Conservation (phyloP, 805 yeast species). For the Candida corydali region DNA sequence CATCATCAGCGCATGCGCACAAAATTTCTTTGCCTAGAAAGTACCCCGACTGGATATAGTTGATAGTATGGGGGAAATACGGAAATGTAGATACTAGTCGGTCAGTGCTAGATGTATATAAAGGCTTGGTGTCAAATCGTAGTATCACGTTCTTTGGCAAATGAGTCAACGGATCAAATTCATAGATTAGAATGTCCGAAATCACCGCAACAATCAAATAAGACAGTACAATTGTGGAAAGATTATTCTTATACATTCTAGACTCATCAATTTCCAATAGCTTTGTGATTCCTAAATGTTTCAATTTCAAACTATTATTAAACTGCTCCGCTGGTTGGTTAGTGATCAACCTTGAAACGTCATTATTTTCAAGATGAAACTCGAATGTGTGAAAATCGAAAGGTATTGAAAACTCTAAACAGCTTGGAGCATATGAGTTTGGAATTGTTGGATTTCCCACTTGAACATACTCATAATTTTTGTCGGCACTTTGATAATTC, state of each 20-base stretch:
- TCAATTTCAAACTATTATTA: slow-evolving; percentile 26
- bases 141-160: slow-evolving; percentile 25
- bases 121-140: slow-evolving; percentile 41
- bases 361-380: slow-evolving; percentile 5
- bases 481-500: neutral
- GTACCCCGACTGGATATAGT: slow-evolving; percentile 42
- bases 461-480: slow-evolving; percentile 2
- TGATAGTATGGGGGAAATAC: slow-evolving; percentile 52
- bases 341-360: slow-evolving; percentile 15
- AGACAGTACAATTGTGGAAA: slow-evolving; percentile 20
- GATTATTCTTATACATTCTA: slow-evolving; percentile 40
- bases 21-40: slow-evolving; percentile 37
- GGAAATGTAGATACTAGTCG: slow-evolving; percentile 48
- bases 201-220: slow-evolving; percentile 28
- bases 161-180: slow-evolving; percentile 23
- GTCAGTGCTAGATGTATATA: slow-evolving; percentile 36
- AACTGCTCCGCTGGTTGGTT: slow-evolving; percentile 35
- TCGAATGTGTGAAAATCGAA: neutral
- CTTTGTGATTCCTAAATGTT: slow-evolving; percentile 17
- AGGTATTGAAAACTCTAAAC: slow-evolving; percentile 3
- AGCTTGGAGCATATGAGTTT: neutral
- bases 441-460: neutral
- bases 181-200: slow-evolving; percentile 32
- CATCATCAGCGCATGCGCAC: slow-evolving; percentile 53
- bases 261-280: slow-evolving; percentile 20